phyloP scores from a whole-genome alignment of 2,329 filamentous ascomycete genomes.

The Aureobasidium sp. region DNA sequence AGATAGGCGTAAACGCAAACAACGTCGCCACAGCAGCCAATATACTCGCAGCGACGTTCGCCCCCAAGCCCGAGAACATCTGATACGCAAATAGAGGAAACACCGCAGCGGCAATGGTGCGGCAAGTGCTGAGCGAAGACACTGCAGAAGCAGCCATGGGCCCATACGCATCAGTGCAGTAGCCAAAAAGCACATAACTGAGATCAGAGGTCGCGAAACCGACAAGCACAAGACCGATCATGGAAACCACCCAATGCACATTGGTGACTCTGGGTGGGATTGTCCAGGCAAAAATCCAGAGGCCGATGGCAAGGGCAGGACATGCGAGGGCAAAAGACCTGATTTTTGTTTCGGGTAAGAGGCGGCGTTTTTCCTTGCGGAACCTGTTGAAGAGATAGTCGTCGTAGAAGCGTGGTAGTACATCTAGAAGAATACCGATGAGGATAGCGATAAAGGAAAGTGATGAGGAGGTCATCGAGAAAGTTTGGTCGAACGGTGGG shows the following conservation, averaged over 20 bases:
- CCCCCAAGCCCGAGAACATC: constrained; percentile 12
- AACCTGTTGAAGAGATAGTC: constrained; percentile 25
- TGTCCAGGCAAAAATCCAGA: constrained; percentile 41
- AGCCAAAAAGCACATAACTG: constrained; percentile 33
- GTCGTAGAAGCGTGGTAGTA: constrained; percentile 37
- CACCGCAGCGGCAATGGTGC: constrained; percentile 29
- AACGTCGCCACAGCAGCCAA: constrained; percentile 34
- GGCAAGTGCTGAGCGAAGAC: constrained; percentile 31
- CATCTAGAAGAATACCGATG: constrained; percentile 43
- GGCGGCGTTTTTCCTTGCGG: constrained; percentile 19
- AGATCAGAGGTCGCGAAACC: constrained; percentile 43
- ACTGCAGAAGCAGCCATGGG: constrained; percentile 36
- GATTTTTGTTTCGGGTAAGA: constrained; percentile 39
- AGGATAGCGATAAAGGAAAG: constrained; percentile 53
- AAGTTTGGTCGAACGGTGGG: constrained; percentile 25
- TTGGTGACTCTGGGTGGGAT: constrained; percentile 32
- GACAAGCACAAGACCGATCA: constrained; percentile 34
- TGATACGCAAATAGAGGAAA: constrained; percentile 32
- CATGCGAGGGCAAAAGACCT: constrained; percentile 36
- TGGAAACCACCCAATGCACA: constrained; percentile 37
- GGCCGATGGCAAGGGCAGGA: constrained; percentile 34
- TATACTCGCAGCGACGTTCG: constrained; percentile 15
- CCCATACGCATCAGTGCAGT: constrained; percentile 37
- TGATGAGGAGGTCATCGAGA: constrained; percentile 39
- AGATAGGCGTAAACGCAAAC: constrained; percentile 25